phyloP scores from a whole-genome alignment of 176 grass and related monocot species.

The Canna indica region DNA sequence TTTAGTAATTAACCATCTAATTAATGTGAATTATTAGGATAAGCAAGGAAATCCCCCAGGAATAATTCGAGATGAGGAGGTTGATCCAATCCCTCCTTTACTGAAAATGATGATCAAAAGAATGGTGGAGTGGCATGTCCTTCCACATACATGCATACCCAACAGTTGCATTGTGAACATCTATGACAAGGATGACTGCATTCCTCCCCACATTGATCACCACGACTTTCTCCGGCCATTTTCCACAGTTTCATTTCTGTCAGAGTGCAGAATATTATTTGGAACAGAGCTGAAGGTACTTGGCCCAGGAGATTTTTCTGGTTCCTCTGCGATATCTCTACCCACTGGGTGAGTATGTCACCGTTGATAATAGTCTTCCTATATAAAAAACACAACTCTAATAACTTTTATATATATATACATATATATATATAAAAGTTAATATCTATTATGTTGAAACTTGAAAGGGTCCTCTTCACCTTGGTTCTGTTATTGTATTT shows the following conservation, averaged over 20 bases:
- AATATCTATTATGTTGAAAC: no score
- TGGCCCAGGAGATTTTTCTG: slow-evolving; percentile 35
- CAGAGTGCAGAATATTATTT: slow-evolving; percentile 42
- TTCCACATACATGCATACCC: slow-evolving; percentile 30
- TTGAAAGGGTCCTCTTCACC: no score
- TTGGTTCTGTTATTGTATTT: no score
- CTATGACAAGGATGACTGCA: slow-evolving; percentile 54
- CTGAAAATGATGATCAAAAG: slow-evolving; percentile 35
- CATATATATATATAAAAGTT: no score
- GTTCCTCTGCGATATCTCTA: slow-evolving; percentile 18
- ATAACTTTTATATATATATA: no score
- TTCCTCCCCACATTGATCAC: slow-evolving; percentile 59
- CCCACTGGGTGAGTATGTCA: slow-evolving; percentile 24
- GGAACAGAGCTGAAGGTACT: slow-evolving; percentile 16
- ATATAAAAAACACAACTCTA: no score
- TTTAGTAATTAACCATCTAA: not conserved
- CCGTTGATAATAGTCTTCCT: not conserved
- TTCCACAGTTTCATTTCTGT: slow-evolving; percentile 56
- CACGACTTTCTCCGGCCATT: slow-evolving; percentile 47
- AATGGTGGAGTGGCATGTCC: slow-evolving; percentile 38
- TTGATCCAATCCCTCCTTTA: slow-evolving; percentile 38
- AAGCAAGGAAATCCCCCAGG: slow-evolving; percentile 36
- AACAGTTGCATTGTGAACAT: slow-evolving; percentile 70
- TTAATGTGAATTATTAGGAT: slow-evolving; percentile 25
- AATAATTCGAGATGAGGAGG: slow-evolving; percentile 35